Base-by-base conservation (phyloP, 176 grass and related monocot genomes). In the Phoenix roebelenii region DNA sequence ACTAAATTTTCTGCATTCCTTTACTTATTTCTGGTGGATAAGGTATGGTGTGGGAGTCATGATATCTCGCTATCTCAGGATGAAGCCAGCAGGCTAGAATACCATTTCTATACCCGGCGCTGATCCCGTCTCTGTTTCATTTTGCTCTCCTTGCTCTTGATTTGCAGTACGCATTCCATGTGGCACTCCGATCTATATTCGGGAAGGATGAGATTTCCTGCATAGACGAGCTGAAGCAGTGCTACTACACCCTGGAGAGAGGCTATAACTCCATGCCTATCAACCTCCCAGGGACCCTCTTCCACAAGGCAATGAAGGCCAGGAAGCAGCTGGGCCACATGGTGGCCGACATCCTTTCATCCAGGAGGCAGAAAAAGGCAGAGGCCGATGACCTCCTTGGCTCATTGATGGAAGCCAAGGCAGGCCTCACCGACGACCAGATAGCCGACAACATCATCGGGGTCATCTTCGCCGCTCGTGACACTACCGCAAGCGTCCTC, bases 231-330 rank as follows among this genome's bases (percentile, higher is more conserved):
- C 79, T 98, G 60, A 98, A 89, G 81, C 85, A 77, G 76, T 93
- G 94, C 76, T 98, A 98, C 73, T 81, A 89, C 63, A 83, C 79
- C 2, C 88, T 98, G 54, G 94, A 98, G 72, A 93, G 93, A 15
- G 94, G 94, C 12, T 98, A 98, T 76, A 98, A 98, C 79, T 93
- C 94, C 28, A 93, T 98, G 94, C 94, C 94, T 7, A 81, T 98
- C 81, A 93, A 98, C 64, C 60, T 98, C 22, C 88, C 88, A 0
- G 88, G 94, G 15, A 93, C 88, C 5, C 94, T 93, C 55, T 98
- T 98, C 73, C 79, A 85, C 85, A 89, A 86, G 78, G 84, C 94
- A 17, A 98, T 93, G 94, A 93, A 81, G 74, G 75, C 94, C 14
- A 78, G 94, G 16, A 78, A 72, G 62, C 76, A 79, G 0, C 74